Conservation (phyloP, 148 eudicot genomes). For the Rheum nobile region DNA sequence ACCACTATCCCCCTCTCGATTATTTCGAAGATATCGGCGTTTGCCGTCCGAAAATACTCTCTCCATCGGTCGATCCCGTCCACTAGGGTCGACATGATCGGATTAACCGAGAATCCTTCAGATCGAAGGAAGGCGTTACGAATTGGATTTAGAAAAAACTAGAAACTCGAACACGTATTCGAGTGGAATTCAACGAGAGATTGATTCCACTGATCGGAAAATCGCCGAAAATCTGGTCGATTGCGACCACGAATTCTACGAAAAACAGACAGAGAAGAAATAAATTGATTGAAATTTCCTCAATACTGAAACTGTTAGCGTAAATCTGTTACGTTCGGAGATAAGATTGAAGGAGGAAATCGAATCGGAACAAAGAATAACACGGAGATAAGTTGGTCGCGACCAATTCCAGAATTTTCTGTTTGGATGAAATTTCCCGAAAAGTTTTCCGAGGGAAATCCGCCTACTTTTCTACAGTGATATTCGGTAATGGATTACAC, state of each 20-base stretch:
- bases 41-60: slow-evolving; percentile 45
- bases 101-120: neutral
- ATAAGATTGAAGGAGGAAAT: neutral
- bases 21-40: slow-evolving; percentile 58
- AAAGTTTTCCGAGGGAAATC: neutral
- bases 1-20: slow-evolving; percentile 69
- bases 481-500: neutral
- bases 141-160: neutral
- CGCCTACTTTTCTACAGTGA: slow-evolving; percentile 3
- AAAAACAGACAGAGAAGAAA: neutral
- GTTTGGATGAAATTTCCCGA: neutral
- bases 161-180: neutral
- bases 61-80: slow-evolving; percentile 55
- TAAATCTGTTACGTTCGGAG: neutral
- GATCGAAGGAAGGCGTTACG: neutral
- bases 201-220: neutral
- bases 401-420: neutral
- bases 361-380: neutral
- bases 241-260: neutral
- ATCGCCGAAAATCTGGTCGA: neutral
- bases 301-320: neutral
- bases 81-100: neutral
- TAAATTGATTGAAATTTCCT: neutral
- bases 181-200: neutral
- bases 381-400: neutral